Evolutionary conservation across 495 filamentous ascomycete genomes (phyloP).

Genomic region (Aspergillus olivimuriae): DNA sequence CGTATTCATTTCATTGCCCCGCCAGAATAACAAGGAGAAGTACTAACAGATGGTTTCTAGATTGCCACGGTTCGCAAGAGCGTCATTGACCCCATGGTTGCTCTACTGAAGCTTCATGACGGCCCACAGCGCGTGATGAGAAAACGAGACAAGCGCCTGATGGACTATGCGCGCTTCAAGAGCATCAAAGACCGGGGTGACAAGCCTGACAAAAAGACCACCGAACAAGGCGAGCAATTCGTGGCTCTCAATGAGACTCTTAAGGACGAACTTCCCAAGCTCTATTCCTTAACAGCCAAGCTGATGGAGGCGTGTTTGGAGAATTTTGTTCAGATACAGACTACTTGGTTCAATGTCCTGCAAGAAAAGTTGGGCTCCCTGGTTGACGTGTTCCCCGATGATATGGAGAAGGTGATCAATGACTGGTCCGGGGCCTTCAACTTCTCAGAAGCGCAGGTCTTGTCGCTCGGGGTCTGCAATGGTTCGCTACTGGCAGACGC

Average conservation of each 20-base stretch:
- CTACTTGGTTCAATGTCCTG: constrained; percentile 71
- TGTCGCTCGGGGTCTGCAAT: constrained; percentile 53
- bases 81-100: constrained; percentile 82
- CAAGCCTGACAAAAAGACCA: constrained; percentile 73
- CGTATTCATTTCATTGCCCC: background rate
- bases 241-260: constrained; percentile 83
- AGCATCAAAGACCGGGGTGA: constrained; percentile 70
- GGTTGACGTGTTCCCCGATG: constrained; percentile 62
- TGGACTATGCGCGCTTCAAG: constrained; percentile 82
- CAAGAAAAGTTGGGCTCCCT: constrained; percentile 71
- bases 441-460: constrained; percentile 42
- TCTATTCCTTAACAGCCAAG: constrained; percentile 71
- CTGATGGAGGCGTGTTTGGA: constrained; percentile 72
- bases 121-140: constrained; percentile 81
- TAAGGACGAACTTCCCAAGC: constrained; percentile 84
- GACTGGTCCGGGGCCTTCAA: constrained; percentile 70
- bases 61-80: constrained; percentile 68
- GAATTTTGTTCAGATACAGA: constrained; percentile 76
- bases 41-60: constrained; percentile 32
- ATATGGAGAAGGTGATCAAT: constrained; percentile 57
- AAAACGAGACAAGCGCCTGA: constrained; percentile 81
- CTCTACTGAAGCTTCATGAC: constrained; percentile 70
- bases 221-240: constrained; percentile 79
- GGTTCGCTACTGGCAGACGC: constrained; percentile 48
- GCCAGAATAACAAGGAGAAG: background rate